Conservation (phyloP, 1,284 basidiomycete species). For the Waitea zeae region DNA sequence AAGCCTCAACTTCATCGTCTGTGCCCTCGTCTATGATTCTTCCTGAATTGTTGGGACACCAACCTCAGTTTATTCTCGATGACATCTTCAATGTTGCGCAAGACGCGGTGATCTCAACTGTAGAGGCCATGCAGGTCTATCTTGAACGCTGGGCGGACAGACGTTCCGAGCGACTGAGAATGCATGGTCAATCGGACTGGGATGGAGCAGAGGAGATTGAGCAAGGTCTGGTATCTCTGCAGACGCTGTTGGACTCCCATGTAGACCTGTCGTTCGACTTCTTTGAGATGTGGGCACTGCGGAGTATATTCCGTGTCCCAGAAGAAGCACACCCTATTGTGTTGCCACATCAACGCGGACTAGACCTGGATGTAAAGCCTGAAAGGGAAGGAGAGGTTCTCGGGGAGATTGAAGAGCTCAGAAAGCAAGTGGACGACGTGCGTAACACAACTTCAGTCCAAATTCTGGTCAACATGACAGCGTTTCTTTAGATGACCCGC, state of each 20-base stretch:
- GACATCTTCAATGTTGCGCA: conserved; percentile 53
- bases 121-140: conserved; percentile 60
- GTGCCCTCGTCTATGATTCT: too few species aligned
- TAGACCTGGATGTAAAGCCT: conserved; percentile 30
- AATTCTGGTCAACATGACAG: too few species aligned
- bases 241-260: conserved; percentile 60
- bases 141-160: conserved; percentile 53
- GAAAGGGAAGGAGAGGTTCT: conserved; percentile 38
- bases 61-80: conserved; percentile 50
- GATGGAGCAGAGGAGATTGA: conserved; percentile 53
- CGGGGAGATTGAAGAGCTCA: conserved; percentile 42
- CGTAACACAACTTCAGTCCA: too few species aligned
- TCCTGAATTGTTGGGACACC: conserved; percentile 47
- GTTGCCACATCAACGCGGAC: conserved; percentile 44
- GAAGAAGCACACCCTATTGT: conserved; percentile 47
- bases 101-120: conserved; percentile 47
- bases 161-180: too few species aligned
- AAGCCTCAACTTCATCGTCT: too few species aligned
- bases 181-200: conserved; percentile 10
- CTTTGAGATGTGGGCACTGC: conserved; percentile 61
- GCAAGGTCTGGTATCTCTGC: conserved; percentile 58
- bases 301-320: conserved; percentile 60
- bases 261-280: conserved; percentile 69
- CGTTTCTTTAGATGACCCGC: too few species aligned
- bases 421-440: conserved; percentile 41